Conservation (phyloP, 2,329 filamentous ascomycete species). For the Monosporascus ibericus region DNA sequence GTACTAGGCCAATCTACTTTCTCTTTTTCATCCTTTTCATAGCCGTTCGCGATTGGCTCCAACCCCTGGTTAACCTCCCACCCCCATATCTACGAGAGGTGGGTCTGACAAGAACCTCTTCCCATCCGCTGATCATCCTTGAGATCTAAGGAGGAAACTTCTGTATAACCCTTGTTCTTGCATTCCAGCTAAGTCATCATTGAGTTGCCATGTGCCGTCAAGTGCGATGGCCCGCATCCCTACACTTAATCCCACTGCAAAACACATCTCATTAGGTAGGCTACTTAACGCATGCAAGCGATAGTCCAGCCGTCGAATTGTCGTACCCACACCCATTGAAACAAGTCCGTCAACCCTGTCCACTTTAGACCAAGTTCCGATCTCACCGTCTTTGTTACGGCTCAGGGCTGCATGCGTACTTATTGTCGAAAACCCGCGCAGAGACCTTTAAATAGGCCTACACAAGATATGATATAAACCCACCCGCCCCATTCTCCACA, state of each 20-base stretch:
- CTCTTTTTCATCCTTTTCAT: background rate
- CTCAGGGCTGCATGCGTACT: background rate
- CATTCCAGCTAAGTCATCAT: background rate
- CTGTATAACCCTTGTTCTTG: background rate
- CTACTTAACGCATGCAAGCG: background rate
- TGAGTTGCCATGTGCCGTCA: slow-evolving; percentile 1
- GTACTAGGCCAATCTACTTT: background rate
- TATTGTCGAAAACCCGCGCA: background rate
- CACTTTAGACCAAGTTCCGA: background rate
- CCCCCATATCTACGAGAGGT: background rate
- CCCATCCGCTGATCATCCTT: background rate
- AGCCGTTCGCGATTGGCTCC: background rate
- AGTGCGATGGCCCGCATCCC: slow-evolving; percentile 5
- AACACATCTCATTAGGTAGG: background rate
- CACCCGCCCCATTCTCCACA: background rate
- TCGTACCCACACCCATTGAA: background rate
- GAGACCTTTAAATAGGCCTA: background rate
- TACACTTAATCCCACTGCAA: slow-evolving; percentile 2
- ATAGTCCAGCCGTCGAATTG: background rate
- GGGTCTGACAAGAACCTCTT: slow-evolving; percentile 1
- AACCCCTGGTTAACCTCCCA: background rate
- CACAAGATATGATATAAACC: background rate
- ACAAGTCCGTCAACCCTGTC: background rate
- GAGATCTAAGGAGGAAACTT: background rate
- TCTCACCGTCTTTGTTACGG: background rate